phyloP scores from a whole-genome alignment of 1,284 basidiomycete genomes.

The Wolfiporia cocos region DNA sequence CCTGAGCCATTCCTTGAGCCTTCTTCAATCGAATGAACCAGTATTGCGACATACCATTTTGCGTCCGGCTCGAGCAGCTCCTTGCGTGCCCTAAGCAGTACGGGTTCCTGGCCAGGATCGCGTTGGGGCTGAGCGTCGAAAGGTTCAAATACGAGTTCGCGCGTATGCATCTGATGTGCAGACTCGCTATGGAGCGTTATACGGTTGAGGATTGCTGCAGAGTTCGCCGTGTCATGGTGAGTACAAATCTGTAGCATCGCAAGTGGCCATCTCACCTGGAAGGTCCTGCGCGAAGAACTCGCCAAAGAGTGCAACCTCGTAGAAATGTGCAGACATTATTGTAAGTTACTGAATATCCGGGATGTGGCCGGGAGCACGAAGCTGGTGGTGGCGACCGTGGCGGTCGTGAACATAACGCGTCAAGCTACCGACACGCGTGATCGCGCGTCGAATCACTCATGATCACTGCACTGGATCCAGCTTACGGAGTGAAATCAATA shows the following conservation, averaged over 20 bases:
- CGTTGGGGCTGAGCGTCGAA: conserved; percentile 54
- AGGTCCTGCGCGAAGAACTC: conserved; percentile 51
- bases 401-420: background rate
- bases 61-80: conserved; percentile 53
- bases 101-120: conserved; percentile 56
- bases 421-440: background rate
- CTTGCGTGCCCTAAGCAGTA: conserved; percentile 65
- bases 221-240: conserved; percentile 16
- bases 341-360: too few species aligned
- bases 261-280: conserved; percentile 15
- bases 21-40: background rate
- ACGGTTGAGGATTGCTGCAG: conserved; percentile 66
- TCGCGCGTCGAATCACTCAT: too few species aligned
- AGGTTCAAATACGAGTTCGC: conserved; percentile 73
- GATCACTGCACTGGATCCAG: too few species aligned
- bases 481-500: too few species aligned
- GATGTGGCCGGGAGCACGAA: too few species aligned
- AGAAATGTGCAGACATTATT: conserved; percentile 40
- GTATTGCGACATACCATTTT: conserved; percentile 45
- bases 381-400: background rate
- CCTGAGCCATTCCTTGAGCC: conserved; percentile 32
- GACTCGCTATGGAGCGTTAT: conserved; percentile 74
- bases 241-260: conserved; percentile 10
- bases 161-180: conserved; percentile 58
- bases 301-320: conserved; percentile 74